phyloP scores from a whole-genome alignment of 2,329 filamentous ascomycete species.

The Ascochyta clinopodiicola region DNA sequence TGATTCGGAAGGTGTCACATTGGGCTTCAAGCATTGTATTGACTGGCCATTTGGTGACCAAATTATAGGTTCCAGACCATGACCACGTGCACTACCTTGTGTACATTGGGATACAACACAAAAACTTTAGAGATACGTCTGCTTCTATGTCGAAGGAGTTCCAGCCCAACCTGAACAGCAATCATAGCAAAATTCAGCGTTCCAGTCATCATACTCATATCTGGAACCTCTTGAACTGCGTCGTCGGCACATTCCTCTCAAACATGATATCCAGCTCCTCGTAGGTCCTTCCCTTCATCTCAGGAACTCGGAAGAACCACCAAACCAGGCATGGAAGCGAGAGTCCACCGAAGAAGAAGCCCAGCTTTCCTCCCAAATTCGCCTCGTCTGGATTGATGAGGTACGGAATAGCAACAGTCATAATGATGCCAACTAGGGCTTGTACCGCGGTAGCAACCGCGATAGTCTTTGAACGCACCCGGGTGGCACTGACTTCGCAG shows the following conservation, averaged over 20 bases:
- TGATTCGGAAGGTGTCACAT: not conserved
- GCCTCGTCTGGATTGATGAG: conserved; percentile 50
- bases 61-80: not conserved
- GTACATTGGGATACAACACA: too few relatives aligned
- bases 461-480: conserved; percentile 76
- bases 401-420: conserved; percentile 47
- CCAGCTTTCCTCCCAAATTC: conserved; percentile 49
- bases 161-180: not conserved
- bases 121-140: too few relatives aligned
- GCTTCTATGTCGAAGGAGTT: not conserved
- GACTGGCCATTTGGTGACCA: not conserved
- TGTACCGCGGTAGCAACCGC: conserved; percentile 67
- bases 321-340: conserved; percentile 38
- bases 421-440: conserved; percentile 43
- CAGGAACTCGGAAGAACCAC: conserved; percentile 48
- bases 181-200: not conserved
- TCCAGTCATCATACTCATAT: conserved; percentile 1
- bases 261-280: conserved; percentile 50
- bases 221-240: conserved; percentile 12
- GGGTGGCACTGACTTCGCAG: conserved; percentile 76
- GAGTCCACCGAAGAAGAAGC: conserved; percentile 49
- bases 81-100: not conserved
- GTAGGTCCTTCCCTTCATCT: conserved; percentile 48
- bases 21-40: too few relatives aligned
- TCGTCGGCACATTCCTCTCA: conserved; percentile 32